These are phyloP conservation scores for Ligustrum vulgare DNA, from an alignment of 257 asterid genomes.

Conservation along the genomic window DNA sequence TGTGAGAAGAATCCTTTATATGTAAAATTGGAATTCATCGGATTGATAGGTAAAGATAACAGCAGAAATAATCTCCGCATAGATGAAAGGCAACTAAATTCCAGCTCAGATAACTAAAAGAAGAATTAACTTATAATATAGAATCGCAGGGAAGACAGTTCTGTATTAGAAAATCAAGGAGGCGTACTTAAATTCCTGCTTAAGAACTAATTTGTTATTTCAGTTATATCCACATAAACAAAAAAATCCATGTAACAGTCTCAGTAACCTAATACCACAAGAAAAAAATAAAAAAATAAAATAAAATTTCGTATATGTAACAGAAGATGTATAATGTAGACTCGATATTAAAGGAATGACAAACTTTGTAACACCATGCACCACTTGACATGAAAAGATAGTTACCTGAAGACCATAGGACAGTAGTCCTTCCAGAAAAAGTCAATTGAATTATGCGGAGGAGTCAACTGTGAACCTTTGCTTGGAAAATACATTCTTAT, in stretches of 20 bases:
- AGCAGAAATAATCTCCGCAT: background rate
- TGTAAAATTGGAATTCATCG: background rate
- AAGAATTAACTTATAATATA: background rate
- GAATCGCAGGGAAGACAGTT: background rate
- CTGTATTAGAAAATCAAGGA: background rate
- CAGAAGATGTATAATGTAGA: background rate
- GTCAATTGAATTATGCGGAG: conserved; percentile 76
- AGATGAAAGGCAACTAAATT: background rate
- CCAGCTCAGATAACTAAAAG: background rate
- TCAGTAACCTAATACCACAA: background rate
- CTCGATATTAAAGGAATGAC: background rate
- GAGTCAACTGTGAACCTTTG: conserved; percentile 87
- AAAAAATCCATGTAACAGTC: background rate
- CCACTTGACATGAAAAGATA: conserved; percentile 16
- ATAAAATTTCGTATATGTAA: background rate
- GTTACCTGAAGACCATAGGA: conserved; percentile 98
- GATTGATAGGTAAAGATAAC: background rate
- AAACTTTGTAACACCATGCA: conserved; percentile 7
- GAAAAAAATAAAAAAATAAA: background rate
- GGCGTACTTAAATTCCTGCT: background rate
- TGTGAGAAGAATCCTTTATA: background rate
- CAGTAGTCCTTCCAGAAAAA: conserved; percentile 97
- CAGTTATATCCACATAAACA: background rate
- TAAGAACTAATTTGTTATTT: background rate
- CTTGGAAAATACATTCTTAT: conserved; percentile 88